Evolutionary conservation across 2,329 filamentous ascomycete genomes (phyloP), one percentile per base, ranked within the genome.

Genomic region (Rhytidhysteron rufulum): DNA sequence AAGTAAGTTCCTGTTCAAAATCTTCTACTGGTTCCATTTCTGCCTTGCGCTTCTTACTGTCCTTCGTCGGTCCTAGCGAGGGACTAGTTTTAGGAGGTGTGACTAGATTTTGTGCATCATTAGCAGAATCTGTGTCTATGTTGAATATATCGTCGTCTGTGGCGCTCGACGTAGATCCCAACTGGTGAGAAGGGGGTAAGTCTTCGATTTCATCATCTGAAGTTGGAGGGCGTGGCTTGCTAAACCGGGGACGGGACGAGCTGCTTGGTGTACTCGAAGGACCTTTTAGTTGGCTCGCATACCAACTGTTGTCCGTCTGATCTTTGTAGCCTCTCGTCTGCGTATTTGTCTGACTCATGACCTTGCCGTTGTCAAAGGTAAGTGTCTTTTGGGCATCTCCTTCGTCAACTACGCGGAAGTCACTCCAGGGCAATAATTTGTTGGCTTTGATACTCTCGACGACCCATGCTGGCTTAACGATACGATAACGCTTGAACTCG

Each of bases 391-490:
- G 93, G 8, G 82, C 79, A 0, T 83, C 80, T 0, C 88, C 89
- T 62, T 95, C 88, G 49, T 93, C 86, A 4, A 96, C 71, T 1
- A 96, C 82, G 21, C 88, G 80, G 58, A 93, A 98, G 10, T 82
- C 74, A 44, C 85, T 76, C 93, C 94, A 98, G 0, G 91, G 85
- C 20, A 97, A 71, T 32, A 96, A 67, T 54, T 79, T 85, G 5
- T 88, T 88, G 5, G 87, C 86, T 42, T 80, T 74, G 33, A 97
- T 80, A 45, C 90, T 96, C 53, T 98, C 91, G 11, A 88, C 83
- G 3, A 98, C 79, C 93, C 93, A 98, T 16, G 88, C 83, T 1
- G 93, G 93, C 64, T 93, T 95, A 37, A 96, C 93, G 27, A 98
- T 87, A 33, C 91, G 82, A 64, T 97, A 96, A 49, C 80, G 82